Conservation (phyloP, 345 rosid genomes). For the Eucalyptus pauciflora region DNA sequence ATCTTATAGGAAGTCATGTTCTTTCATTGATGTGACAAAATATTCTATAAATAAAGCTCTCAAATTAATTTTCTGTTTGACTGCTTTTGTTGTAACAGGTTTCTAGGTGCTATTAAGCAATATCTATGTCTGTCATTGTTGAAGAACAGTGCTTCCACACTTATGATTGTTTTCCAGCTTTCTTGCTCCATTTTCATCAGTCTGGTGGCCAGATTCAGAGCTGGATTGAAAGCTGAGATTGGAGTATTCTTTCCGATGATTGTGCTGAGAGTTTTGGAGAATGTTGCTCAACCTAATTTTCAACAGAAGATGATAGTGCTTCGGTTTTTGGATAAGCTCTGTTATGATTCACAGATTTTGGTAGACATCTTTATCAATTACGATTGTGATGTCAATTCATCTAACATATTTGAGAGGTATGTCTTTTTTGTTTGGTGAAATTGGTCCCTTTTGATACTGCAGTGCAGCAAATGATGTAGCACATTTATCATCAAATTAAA, state of each 20-base stretch:
- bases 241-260: conserved; percentile 99
- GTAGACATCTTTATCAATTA: conserved; percentile 98
- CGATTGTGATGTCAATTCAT: conserved; percentile 98
- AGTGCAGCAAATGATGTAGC: not conserved
- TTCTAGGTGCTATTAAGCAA: conserved; percentile 96
- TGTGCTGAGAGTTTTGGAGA: conserved; percentile 90
- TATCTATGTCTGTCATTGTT: conserved; percentile 86
- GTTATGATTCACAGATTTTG: conserved; percentile 92
- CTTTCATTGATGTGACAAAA: not conserved
- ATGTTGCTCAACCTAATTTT: conserved; percentile 96
- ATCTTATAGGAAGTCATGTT: not conserved
- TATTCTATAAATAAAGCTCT: not conserved
- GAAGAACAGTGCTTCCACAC: conserved; percentile 95
- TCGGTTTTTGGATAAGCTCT: conserved; percentile 91
- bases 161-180: conserved; percentile 98
- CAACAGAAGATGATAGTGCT: conserved; percentile 99
- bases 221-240: conserved; percentile 98
- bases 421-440: not conserved
- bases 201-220: conserved; percentile 92
- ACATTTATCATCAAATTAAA: not conserved
- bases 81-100: conserved; percentile 49
- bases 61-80: not conserved
- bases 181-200: conserved; percentile 99
- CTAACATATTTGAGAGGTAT: conserved; percentile 98
- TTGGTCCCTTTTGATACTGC: not conserved